phyloP scores from a whole-genome alignment of 73 alveolate species.

The Paramecium octaurelia region DNA sequence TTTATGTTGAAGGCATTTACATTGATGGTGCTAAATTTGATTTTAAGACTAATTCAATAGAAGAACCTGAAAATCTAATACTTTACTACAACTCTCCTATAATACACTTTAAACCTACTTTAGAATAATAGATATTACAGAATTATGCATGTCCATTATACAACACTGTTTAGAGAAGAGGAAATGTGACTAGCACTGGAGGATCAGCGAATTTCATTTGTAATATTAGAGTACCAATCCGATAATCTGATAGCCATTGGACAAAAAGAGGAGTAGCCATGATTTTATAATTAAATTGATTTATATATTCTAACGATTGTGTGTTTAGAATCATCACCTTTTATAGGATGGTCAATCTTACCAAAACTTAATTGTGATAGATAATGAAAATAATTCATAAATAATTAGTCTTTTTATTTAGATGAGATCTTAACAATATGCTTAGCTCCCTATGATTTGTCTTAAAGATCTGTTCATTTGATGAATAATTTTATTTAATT shows the following conservation, averaged over 20 bases:
- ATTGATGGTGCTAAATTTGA: constrained; percentile 47
- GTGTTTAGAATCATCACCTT: too few relatives aligned
- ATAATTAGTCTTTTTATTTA: too few relatives aligned
- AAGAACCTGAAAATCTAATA: constrained; percentile 30
- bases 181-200: constrained; percentile 41
- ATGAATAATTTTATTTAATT: background rate
- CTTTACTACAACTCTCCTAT: constrained; percentile 3
- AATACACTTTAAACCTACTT: background rate
- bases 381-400: too few relatives aligned
- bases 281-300: constrained; percentile 17
- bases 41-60: constrained; percentile 3
- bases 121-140: background rate
- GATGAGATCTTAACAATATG: too few relatives aligned
- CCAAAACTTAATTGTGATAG: too few relatives aligned
- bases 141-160: constrained; percentile 83
- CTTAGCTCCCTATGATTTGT: too few relatives aligned
- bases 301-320: background rate
- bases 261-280: constrained; percentile 42
- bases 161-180: constrained; percentile 93
- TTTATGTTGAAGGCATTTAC: constrained; percentile 25
- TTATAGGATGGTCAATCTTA: too few relatives aligned
- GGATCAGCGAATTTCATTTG: background rate
- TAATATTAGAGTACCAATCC: background rate
- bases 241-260: constrained; percentile 2
- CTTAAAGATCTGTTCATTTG: too few relatives aligned